Evolutionary conservation across 108 stramenopile species (phyloP), one percentile per base, ranked within the genome.

Genomic region (Asterionellopsis glacialis): DNA sequence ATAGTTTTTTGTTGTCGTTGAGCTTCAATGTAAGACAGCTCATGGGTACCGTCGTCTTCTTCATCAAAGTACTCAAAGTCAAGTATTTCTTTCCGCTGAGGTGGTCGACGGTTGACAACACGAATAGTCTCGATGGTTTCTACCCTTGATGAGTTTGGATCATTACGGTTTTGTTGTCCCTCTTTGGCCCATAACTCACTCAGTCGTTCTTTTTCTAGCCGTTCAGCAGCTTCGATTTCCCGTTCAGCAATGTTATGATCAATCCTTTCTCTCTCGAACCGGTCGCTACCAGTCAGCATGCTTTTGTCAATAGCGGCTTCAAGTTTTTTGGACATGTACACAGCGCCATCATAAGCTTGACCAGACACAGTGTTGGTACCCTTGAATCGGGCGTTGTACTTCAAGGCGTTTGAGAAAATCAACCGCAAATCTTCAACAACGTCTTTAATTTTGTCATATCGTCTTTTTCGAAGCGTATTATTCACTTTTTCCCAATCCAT

Each of bases 61-160:
- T 92, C 90, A 48, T 93, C 91, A 62, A 85, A 87, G 65, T 81
- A 90, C 50, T 93, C 91, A 70, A 93, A 89, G 57, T 93, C 86
- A 18, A 79, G 67, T 11, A 67, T 45, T 27, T 81, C 73, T 19
- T 80, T 65, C 41, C 81, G 65, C 19, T 64, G 50, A 23, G 70
- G 60, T 41, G 28, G 47, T 22, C 52, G 59, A 21, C 57, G 66
- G 33, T 63, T 43, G 3, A 65, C 55, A 42, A 76, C 63, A 10
- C 65, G 68, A 13, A 59, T 61, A 6, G 57, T 62, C 21, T 71
- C 65, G 3, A 57, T 51, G 23, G 57, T 55, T 39, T 70, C 68
- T 1, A 56, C 51, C 14, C 41, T 57, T 9, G 45, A 14, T 43
- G 64, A 55, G 22, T 55, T 65, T 9, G 69, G 47, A 27, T 72